Base-by-base conservation (phyloP, 441 rosid species). In the Dalechampia spathulata region DNA sequence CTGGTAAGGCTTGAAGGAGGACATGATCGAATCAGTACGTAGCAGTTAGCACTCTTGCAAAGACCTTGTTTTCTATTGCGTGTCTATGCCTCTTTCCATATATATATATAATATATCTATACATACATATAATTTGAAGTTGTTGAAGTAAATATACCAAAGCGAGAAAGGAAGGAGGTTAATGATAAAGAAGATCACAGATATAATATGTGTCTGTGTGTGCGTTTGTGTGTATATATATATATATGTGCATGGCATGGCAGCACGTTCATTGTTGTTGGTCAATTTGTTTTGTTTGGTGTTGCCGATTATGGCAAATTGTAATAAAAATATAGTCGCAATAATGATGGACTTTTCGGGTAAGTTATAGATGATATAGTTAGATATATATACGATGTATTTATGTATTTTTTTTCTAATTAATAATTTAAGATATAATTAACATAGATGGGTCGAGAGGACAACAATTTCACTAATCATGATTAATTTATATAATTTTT, bases 21-120 rank as follows among this genome's bases (percentile, higher is more conserved):
- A 30, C 34, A 30, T 30, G 34, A 30, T 30, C 8, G 34, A 30
- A 3, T 30, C 34, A 30, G 34, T 30, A 30, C n/a, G n/a, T n/a
- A n/a, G n/a, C n/a, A n/a, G n/a, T n/a, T 59, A 23, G 20, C 70
- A 72, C 88, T 79, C 80, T 41, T 57, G 4, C 27, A 22, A 28
- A 28, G 32, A 3, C 32, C 7, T 28, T 28, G 32, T 28, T 28
- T n/a, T n/a, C n/a, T n/a, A n/a, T n/a, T n/a, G n/a, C n/a, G n/a
- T n/a, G n/a, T n/a, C n/a, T n/a, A n/a, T n/a, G n/a, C n/a, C n/a
- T n/a, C n/a, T n/a, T n/a, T n/a, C n/a, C n/a, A n/a, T n/a, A n/a
- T n/a, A n/a, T n/a, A n/a, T n/a, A n/a, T n/a, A n/a, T n/a, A n/a
- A n/a, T n/a, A n/a, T n/a, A n/a, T n/a, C n/a, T n/a, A n/a, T n/a